Percentiles rank a stretch among this genome's conserved stretches.
phyloP scores from a whole-genome alignment of 2,329 filamentous ascomycete species.

The Cladobotryum mycophilum region DNA sequence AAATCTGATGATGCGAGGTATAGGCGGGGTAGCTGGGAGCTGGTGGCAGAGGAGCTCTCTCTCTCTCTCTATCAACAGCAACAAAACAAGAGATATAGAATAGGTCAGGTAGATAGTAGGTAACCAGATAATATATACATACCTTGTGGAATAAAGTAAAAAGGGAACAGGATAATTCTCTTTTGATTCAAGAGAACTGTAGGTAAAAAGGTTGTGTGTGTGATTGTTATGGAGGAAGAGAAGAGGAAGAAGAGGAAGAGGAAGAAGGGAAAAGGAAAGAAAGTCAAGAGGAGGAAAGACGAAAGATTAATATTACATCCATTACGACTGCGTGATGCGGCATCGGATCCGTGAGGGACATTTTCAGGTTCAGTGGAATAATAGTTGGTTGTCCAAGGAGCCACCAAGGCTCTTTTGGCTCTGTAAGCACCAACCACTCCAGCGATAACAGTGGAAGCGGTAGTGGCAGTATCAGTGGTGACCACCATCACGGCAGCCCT shows the following conservation, averaged over 20 bases:
- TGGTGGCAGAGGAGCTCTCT: conserved; percentile 11
- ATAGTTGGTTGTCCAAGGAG: no score
- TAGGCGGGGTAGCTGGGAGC: conserved; percentile 10
- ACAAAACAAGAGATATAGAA: neutral
- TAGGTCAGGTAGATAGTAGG: neutral
- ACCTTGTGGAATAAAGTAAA: neutral
- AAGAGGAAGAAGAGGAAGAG: conserved; percentile 3
- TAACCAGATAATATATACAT: neutral
- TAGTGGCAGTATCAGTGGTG: no score
- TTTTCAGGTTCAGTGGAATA: no score
- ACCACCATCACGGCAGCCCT: no score
- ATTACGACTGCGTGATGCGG: conserved; percentile 7
- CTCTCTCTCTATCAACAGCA: neutral
- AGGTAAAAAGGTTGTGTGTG: neutral
- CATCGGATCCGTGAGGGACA: conserved; percentile 6
- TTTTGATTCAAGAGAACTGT: neutral
- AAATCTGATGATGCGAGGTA: conserved; percentile 11
- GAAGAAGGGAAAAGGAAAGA: conserved; percentile 4
- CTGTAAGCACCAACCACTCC: no score
- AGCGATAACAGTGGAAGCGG: no score
- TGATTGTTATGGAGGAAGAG: neutral
- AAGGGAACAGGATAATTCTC: conserved; percentile 1
- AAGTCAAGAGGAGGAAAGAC: conserved; percentile 2
- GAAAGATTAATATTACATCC: conserved; percentile 11
- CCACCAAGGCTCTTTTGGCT: no score